These are phyloP conservation scores for Curvularia hawaiiensis DNA, from an alignment of 2,329 filamentous ascomycete genomes.

Conservation along the genomic window DNA sequence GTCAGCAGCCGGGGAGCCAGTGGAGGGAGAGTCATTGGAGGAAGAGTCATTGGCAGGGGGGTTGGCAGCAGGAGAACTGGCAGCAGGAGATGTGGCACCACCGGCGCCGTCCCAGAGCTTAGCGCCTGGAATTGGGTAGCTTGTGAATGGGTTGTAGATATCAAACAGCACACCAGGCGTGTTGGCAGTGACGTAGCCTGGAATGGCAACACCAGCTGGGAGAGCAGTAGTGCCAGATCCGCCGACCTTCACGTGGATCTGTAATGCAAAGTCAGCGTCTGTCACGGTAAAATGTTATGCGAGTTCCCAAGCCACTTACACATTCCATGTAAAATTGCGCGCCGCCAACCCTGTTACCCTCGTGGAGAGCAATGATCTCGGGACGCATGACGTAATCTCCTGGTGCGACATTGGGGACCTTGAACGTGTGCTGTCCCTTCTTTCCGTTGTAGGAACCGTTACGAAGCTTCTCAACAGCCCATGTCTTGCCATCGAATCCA, in stretches of 20 bases:
- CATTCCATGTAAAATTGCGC: slow-evolving; percentile 55
- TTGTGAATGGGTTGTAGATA: slow-evolving; percentile 45
- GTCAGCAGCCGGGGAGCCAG: not conserved
- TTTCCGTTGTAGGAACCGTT: slow-evolving; percentile 36
- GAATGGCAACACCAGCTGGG: slow-evolving; percentile 54
- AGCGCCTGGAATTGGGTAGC: slow-evolving; percentile 46
- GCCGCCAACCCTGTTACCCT: slow-evolving; percentile 43
- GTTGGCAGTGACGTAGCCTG: slow-evolving; percentile 47
- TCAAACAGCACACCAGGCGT: slow-evolving; percentile 51
- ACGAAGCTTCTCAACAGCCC: slow-evolving; percentile 50
- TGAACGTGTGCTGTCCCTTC: slow-evolving; percentile 50
- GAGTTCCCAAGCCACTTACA: slow-evolving; percentile 3
- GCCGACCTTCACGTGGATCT: slow-evolving; percentile 48
- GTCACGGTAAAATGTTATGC: not conserved
- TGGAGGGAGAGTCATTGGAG: not conserved
- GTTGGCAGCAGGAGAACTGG: not conserved
- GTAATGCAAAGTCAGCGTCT: slow-evolving; percentile 1
- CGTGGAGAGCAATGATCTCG: slow-evolving; percentile 54
- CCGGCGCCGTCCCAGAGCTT: slow-evolving; percentile 42
- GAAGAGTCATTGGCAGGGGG: slow-evolving; percentile 9
- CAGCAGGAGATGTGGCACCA: slow-evolving; percentile 11
- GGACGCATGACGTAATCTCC: slow-evolving; percentile 52
- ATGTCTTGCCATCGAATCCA: slow-evolving; percentile 41
- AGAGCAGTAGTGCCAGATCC: slow-evolving; percentile 39
- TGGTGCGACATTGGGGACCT: slow-evolving; percentile 47